Conservation (phyloP, 2,329 filamentous ascomycete species). For the Penicillium palitans region DNA sequence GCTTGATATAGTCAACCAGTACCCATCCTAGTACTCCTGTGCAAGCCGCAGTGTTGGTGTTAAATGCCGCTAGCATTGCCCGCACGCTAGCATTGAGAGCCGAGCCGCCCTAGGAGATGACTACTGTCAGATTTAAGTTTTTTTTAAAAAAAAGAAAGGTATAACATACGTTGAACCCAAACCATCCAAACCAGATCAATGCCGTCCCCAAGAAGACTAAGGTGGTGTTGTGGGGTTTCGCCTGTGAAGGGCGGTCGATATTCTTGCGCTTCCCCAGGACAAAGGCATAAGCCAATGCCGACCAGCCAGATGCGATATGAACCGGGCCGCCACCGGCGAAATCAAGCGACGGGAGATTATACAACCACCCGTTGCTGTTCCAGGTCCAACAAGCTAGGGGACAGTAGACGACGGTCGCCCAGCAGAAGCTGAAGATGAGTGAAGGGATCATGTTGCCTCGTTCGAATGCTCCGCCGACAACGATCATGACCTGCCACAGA, state of each 20-base stretch:
- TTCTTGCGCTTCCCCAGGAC: constrained; percentile 70
- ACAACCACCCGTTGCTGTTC: constrained; percentile 73
- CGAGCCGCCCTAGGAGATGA: constrained; percentile 47
- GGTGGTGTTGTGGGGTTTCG: constrained; percentile 68
- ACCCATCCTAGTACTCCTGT: constrained; percentile 58
- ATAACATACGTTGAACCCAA: constrained; percentile 55
- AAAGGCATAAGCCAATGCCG: constrained; percentile 70
- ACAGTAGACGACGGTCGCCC: constrained; percentile 71
- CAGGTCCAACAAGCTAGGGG: constrained; percentile 76
- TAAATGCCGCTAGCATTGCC: constrained; percentile 57
- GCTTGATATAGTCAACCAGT: constrained; percentile 54
- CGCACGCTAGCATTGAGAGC: constrained; percentile 55
- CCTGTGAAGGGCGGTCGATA: constrained; percentile 53
- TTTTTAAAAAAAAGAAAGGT: background rate
- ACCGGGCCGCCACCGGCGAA: constrained; percentile 75
- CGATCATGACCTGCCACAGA: constrained; percentile 60
- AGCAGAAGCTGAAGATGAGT: constrained; percentile 70
- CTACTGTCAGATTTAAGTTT: background rate
- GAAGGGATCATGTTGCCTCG: constrained; percentile 64
- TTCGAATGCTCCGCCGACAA: constrained; percentile 65
- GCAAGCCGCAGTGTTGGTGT: constrained; percentile 58
- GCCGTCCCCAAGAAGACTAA: constrained; percentile 69
- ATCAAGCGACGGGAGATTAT: constrained; percentile 67
- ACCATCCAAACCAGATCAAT: constrained; percentile 53
- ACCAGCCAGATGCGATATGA: constrained; percentile 70